phyloP scores from a whole-genome alignment of 192 early-diverging fungal genomes.

The Linnemannia hyalina region DNA sequence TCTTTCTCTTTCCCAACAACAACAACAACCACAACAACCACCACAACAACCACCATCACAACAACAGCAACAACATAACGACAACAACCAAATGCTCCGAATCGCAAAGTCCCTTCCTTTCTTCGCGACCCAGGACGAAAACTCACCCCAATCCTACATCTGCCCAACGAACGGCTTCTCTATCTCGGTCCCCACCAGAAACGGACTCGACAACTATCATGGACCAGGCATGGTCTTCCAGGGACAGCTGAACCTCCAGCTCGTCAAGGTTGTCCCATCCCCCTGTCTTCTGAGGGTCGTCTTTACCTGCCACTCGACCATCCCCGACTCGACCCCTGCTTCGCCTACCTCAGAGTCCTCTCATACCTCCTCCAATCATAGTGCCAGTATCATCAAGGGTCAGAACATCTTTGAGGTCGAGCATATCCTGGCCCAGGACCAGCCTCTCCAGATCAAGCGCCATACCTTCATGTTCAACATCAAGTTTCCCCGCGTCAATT shows the following conservation, averaged over 20 bases:
- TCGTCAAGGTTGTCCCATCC: constrained; percentile 18
- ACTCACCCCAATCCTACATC: constrained; percentile 39
- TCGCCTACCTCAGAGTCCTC: neutral
- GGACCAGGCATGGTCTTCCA: constrained; percentile 54
- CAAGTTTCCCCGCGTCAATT: constrained; percentile 48
- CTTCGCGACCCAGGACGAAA: constrained; percentile 29
- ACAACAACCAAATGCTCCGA: constrained; percentile 29
- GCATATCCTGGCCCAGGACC: constrained; percentile 33
- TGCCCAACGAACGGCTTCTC: constrained; percentile 43
- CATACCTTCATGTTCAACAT: constrained; percentile 52
- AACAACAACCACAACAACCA: neutral
- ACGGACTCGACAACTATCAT: constrained; percentile 50
- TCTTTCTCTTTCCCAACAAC: neutral
- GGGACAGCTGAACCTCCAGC: constrained; percentile 49
- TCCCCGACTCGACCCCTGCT: constrained; percentile 8
- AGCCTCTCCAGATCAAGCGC: constrained; percentile 30
- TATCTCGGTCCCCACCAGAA: constrained; percentile 31
- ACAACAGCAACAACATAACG: neutral
- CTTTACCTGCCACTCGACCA: constrained; percentile 34
- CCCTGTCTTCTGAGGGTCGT: constrained; percentile 40
- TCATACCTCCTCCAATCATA: neutral
- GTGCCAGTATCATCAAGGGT: neutral
- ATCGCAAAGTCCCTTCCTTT: constrained; percentile 44
- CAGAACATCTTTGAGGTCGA: constrained; percentile 34
- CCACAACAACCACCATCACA: neutral